Base-by-base conservation (phyloP, 2,329 filamentous ascomycete genomes). In the Talaromyces islandicus region DNA sequence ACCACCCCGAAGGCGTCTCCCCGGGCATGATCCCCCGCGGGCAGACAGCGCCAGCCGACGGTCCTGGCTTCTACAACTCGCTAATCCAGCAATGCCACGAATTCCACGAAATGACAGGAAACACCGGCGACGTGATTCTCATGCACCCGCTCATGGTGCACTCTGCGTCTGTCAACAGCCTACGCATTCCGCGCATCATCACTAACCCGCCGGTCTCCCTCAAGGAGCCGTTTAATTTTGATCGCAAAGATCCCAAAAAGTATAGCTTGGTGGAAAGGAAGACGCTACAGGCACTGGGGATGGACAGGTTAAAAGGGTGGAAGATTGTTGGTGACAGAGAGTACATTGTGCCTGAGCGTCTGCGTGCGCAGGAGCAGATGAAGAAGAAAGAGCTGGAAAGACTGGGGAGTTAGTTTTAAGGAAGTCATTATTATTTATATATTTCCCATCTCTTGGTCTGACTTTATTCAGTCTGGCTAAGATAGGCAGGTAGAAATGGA, bases 1-100 rank as follows among this genome's bases (percentile, higher is more conserved):
- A 83, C 2, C 81, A 90, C 65, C 86, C 87, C 0, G 83, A 85
- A 62, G 88, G 87, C 1, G 84, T 89, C 21, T 83, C 81, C 25
- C 86, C 87, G n/a, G 80, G 81, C 32, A 88, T 89, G 85, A 78
- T 78, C 24, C 82, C 85, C 0, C 76, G 85, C 0, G 78, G 77
- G 10, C 76, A 84, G 48, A 60, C 62, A 29, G 54, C 60, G 24
- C 60, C 58, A 11, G 60, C 57, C 17, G 54, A 66, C n/a, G 52
- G 61, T 1, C 62, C 66, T 53, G 59, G 65, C 54, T 69, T 68
- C 72, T 83, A 80, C 70, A 27, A 52, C 11, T 69, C 70, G 41
- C 63, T 81, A 2, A 73, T 73, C 70, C 51, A 70, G 63, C 54
- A 70, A 65, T 75, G 77, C 54, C 66, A 70, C 10, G 72, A 76